A percentile compares a stretch with the other conserved stretches of the same genome.
These are phyloP conservation scores for Calonectria pauciramosa DNA, from an alignment of 2,329 filamentous ascomycete species.

Conservation along the genomic window DNA sequence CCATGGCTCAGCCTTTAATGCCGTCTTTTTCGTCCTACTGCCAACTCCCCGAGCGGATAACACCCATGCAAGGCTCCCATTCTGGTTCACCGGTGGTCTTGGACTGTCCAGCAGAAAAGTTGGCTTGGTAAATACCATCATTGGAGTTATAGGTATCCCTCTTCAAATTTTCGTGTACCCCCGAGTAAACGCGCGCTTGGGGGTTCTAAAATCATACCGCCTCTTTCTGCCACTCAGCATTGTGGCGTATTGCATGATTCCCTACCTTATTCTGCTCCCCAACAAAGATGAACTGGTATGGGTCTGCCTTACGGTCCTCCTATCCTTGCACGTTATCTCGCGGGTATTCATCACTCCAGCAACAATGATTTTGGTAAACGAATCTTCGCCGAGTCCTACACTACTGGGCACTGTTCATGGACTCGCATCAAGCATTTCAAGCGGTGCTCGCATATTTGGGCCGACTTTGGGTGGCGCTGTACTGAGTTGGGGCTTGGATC, in stretches of 20 bases:
- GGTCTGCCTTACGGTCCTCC: slow-evolving; percentile 28
- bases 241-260: slow-evolving; percentile 36
- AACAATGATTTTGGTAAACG: slow-evolving; percentile 44
- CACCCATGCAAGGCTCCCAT: slow-evolving; percentile 19
- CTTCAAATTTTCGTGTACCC: slow-evolving; percentile 42
- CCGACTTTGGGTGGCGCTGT: slow-evolving; percentile 38
- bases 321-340: slow-evolving; percentile 36
- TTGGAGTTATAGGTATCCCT: slow-evolving; percentile 41
- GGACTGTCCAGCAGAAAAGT: slow-evolving; percentile 41
- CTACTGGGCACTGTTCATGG: slow-evolving; percentile 43
- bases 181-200: slow-evolving; percentile 29
- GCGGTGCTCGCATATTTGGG: slow-evolving; percentile 41
- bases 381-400: slow-evolving; percentile 37
- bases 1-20: slow-evolving; percentile 38
- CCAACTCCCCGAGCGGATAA: slow-evolving; percentile 29
- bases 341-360: slow-evolving; percentile 42
- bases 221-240: slow-evolving; percentile 41
- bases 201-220: slow-evolving; percentile 35
- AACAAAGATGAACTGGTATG: slow-evolving; percentile 31
- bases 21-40: slow-evolving; percentile 40
- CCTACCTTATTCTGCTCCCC: slow-evolving; percentile 39
- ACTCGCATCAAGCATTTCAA: slow-evolving; percentile 42
- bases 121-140: slow-evolving; percentile 42
- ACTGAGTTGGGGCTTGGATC: slow-evolving; percentile 41
- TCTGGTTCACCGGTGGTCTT: slow-evolving; percentile 41